These are phyloP conservation scores for Talaromyces piceae DNA, from an alignment of 2,329 filamentous ascomycete genomes.

Conservation along the genomic window DNA sequence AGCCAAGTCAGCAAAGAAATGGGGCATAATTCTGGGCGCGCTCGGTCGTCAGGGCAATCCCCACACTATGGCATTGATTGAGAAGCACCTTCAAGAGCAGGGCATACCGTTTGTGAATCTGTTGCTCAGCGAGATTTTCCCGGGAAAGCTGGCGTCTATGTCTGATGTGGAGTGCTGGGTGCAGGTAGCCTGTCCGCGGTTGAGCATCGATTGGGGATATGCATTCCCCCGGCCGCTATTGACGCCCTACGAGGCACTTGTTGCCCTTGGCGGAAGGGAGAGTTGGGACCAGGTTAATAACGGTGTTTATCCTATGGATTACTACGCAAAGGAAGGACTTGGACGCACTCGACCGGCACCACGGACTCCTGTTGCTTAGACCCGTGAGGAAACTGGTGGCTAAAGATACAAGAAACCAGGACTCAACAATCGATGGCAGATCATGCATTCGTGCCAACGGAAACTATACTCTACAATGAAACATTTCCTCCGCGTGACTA, in stretches of 20 bases:
- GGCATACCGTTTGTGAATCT: slow-evolving; percentile 79
- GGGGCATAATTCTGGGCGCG: slow-evolving; percentile 90
- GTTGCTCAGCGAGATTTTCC: slow-evolving; percentile 90
- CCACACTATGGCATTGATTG: slow-evolving; percentile 80
- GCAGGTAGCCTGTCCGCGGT: slow-evolving; percentile 88
- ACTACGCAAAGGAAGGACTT: slow-evolving; percentile 85
- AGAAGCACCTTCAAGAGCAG: slow-evolving; percentile 61
- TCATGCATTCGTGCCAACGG: neutral
- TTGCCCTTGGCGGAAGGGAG: slow-evolving; percentile 72
- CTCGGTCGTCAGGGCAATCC: slow-evolving; percentile 93
- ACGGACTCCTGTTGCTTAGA: neutral
- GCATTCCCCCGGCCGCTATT: slow-evolving; percentile 82
- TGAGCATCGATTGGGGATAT: slow-evolving; percentile 99
- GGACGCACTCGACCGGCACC: slow-evolving; percentile 60
- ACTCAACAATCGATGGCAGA: neutral
- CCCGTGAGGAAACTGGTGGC: neutral
- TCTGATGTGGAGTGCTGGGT: slow-evolving; percentile 94
- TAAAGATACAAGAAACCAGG: neutral
- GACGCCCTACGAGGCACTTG: slow-evolving; percentile 90
- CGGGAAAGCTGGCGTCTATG: slow-evolving; percentile 91
- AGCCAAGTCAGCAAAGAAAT: slow-evolving; percentile 72
- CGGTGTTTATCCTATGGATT: slow-evolving; percentile 93
- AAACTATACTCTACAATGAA: neutral
- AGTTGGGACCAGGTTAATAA: slow-evolving; percentile 58
- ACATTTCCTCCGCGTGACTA: slow-evolving; percentile 11